phyloP scores from a whole-genome alignment of 139 green algal species.

The Chlamydomonas schloesseri region DNA sequence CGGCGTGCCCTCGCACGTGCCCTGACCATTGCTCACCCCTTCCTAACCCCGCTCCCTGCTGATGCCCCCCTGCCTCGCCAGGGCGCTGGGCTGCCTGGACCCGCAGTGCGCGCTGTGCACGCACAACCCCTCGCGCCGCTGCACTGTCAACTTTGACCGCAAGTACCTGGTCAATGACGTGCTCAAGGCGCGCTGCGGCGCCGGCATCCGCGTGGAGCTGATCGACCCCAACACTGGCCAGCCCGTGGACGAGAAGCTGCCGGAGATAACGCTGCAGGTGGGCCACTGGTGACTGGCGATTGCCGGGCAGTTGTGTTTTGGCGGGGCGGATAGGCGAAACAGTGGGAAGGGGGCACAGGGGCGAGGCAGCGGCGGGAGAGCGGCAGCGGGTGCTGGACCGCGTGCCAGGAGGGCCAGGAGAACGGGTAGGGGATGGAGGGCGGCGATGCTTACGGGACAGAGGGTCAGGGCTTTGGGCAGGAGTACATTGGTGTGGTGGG shows the following conservation, averaged over 20 bases:
- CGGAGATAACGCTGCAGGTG: constrained; percentile 80
- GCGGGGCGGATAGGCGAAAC: no score
- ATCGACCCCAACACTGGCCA: constrained; percentile 80
- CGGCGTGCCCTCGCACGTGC: no score
- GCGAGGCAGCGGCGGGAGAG: no score
- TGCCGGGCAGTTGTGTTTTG: no score
- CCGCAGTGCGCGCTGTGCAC: constrained; percentile 88
- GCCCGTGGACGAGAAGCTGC: constrained; percentile 75
- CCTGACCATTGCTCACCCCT: not conserved
- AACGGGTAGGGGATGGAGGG: no score
- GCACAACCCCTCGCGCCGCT: constrained; percentile 88
- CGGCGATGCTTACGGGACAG: no score
- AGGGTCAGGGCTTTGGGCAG: no score
- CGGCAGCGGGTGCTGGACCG: no score
- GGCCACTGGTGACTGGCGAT: no score
- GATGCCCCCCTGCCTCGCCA: constrained; percentile 34
- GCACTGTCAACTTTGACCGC: constrained; percentile 84
- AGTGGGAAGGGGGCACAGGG: no score
- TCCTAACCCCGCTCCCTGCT: not conserved
- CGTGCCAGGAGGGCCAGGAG: no score
- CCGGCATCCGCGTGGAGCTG: constrained; percentile 88
- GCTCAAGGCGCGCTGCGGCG: constrained; percentile 80
- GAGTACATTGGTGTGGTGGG: no score
- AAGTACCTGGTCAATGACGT: constrained; percentile 91
- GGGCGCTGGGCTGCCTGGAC: constrained; percentile 87